Evolutionary conservation across 352 stramenopile genomes (phyloP).

Genomic region (Phytophthora fragariaefolia): DNA sequence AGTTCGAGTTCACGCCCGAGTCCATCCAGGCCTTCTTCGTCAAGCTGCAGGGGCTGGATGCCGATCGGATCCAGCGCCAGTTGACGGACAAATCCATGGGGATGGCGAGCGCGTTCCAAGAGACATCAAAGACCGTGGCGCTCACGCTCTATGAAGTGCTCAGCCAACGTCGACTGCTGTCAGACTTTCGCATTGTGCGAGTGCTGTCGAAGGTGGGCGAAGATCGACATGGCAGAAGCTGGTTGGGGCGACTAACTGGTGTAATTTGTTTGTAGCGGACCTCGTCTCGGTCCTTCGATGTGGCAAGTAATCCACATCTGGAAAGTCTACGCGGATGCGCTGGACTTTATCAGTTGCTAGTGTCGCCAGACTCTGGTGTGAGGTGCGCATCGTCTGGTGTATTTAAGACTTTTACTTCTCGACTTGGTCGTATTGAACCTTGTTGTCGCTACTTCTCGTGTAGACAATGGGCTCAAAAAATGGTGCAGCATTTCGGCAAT

Average conservation of each 20-base stretch:
- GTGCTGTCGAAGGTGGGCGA: constrained; percentile 66
- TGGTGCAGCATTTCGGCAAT: constrained; percentile 62
- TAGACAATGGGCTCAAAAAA: constrained; percentile 69
- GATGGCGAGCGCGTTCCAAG: constrained; percentile 23
- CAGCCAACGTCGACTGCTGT: constrained; percentile 75
- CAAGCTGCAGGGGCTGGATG: constrained; percentile 77
- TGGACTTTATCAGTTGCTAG: constrained; percentile 75
- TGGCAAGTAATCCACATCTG: constrained; percentile 49
- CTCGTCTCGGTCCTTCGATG: constrained; percentile 37
- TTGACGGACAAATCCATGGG: constrained; percentile 45
- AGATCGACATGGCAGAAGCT: background rate
- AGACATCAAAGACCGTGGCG: constrained; percentile 41
- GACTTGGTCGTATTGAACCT: background rate
- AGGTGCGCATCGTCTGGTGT: constrained; percentile 44
- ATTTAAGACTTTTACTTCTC: background rate
- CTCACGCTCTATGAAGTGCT: constrained; percentile 83
- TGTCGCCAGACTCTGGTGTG: constrained; percentile 81
- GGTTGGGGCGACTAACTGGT: background rate
- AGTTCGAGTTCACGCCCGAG: constrained; percentile 75
- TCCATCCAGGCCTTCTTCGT: constrained; percentile 83
- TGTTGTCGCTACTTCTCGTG: too few species aligned
- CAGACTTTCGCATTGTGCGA: constrained; percentile 82
- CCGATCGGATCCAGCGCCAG: constrained; percentile 64
- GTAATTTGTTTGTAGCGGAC: constrained; percentile 51
- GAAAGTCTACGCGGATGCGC: constrained; percentile 63